phyloP scores from a whole-genome alignment of 495 filamentous ascomycete genomes.

The Penicillium canariense region DNA sequence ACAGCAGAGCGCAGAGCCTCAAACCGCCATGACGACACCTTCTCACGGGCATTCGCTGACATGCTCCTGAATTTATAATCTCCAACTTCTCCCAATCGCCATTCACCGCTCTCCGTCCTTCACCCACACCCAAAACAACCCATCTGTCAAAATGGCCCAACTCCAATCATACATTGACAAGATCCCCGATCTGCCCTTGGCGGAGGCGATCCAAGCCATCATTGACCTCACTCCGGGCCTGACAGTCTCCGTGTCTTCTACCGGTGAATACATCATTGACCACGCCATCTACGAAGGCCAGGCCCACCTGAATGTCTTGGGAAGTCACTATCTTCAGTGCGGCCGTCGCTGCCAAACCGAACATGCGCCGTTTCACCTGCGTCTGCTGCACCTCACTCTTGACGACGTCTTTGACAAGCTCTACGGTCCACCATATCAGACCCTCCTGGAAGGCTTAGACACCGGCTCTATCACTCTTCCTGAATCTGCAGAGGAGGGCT shows the following conservation, averaged over 20 bases:
- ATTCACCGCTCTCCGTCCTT: no score
- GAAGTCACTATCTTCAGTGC: background rate
- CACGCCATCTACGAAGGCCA: conserved; percentile 11
- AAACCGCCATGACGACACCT: no score
- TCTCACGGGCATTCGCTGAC: no score
- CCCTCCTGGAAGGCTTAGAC: background rate
- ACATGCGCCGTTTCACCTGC: conserved; percentile 8
- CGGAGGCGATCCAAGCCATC: conserved; percentile 6
- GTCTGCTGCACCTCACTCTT: conserved; percentile 4
- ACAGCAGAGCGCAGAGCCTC: no score
- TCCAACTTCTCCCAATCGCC: no score
- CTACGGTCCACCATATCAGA: background rate
- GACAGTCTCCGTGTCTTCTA: background rate
- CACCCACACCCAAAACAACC: no score
- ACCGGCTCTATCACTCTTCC: background rate
- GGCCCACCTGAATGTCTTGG: conserved; percentile 8
- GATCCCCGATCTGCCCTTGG: conserved; percentile 1
- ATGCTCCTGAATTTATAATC: no score
- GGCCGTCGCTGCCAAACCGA: conserved; percentile 1
- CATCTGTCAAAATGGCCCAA: conserved; percentile 1
- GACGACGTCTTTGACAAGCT: conserved; percentile 4
- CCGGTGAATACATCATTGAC: background rate
- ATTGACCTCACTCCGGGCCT: conserved; percentile 6
- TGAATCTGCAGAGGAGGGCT: background rate
- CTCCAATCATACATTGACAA: conserved; percentile 10